Evolutionary conservation across 371 early-diverging fungal species (phyloP), one percentile per base, ranked within the genome.

Genomic region (Actinomortierella ambigua): DNA sequence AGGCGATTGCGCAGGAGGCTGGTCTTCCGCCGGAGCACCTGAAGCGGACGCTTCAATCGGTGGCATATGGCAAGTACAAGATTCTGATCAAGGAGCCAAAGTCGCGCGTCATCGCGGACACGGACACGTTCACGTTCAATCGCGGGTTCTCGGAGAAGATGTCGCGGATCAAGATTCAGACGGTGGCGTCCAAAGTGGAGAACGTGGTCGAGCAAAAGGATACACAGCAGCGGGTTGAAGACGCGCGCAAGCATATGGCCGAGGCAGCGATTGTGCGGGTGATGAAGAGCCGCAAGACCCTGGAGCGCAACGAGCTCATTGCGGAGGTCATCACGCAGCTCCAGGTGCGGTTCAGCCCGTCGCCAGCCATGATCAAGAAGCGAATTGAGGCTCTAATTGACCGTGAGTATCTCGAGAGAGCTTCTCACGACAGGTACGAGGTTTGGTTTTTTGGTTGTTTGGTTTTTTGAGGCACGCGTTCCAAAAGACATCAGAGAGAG

Each of bases 211-310:
- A 96, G 58, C 82, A 92, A 42, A 83, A 82, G 47, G 87, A 85
- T 48, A 94, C 97, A 40, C 80, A 90, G 65, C 92, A 87, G 41
- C 88, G 91, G 52, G 91, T 98, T 27, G 92, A 90, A 15, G 91
- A 93, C 69, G 90, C 88, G 51, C 86, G 98, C 6, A 87, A 89
- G 62, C 92, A 93, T 63, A 89, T 90, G 63, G 82, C 90, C 2
- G 95, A 95, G 61, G 95, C 95, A 0, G 87, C 92, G 13, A 84
- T 94, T 59, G 94, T 95, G 15, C 84, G 95, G 18, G 87, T 95
- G 66, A 95, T 95, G 95, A 95, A 95, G 79, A 83, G 85, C 50
- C 77, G 93, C 43, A 91, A 88, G 65, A 76, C 79, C 17, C 81
- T 93, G 84, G 83, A 84, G 39, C 95, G 94, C 59, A 90, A 89